Conservation (phyloP, 2,329 filamentous ascomycete genomes). For the Verruconis gallopava region DNA sequence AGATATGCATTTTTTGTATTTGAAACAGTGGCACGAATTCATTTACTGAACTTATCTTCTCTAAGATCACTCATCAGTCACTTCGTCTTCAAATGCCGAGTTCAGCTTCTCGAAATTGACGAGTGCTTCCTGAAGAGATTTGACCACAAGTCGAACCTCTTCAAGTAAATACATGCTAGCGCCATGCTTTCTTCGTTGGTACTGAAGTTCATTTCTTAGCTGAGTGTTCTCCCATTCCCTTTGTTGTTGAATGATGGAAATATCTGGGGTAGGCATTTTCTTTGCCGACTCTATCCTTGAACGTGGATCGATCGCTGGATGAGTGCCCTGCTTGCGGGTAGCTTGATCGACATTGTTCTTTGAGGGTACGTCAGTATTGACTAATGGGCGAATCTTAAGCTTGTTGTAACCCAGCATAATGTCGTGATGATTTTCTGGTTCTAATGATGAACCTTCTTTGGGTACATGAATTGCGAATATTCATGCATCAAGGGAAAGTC, state of each 20-base stretch:
- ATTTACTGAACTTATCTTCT: constrained; percentile 4
- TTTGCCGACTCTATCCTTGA: constrained; percentile 5
- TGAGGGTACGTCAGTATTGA: constrained; percentile 2
- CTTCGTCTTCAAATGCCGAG: constrained; percentile 7
- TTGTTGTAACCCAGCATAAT: constrained; percentile 7
- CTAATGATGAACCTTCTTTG: no score
- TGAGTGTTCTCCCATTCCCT: constrained; percentile 8
- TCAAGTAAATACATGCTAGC: constrained; percentile 6
- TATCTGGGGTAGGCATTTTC: constrained; percentile 7
- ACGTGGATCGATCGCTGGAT: constrained; percentile 1
- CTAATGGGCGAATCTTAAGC: constrained; percentile 4
- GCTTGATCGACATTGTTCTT: constrained; percentile 4
- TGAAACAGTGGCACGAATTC: no score
- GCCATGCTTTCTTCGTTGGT: constrained; percentile 6
- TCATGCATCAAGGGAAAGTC: no score
- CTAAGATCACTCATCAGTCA: constrained; percentile 4
- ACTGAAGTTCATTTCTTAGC: constrained; percentile 6
- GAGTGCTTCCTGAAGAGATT: constrained; percentile 5
- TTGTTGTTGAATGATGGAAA: constrained; percentile 7
- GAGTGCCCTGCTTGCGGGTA: constrained; percentile 4
- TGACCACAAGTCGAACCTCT: constrained; percentile 7
- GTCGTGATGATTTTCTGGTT: no score
- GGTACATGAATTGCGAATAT: no score
- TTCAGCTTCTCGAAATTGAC: constrained; percentile 8
- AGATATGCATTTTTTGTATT: no score